phyloP scores from a whole-genome alignment of 2,329 filamentous ascomycete genomes.

The Hypomyces rosellus region DNA sequence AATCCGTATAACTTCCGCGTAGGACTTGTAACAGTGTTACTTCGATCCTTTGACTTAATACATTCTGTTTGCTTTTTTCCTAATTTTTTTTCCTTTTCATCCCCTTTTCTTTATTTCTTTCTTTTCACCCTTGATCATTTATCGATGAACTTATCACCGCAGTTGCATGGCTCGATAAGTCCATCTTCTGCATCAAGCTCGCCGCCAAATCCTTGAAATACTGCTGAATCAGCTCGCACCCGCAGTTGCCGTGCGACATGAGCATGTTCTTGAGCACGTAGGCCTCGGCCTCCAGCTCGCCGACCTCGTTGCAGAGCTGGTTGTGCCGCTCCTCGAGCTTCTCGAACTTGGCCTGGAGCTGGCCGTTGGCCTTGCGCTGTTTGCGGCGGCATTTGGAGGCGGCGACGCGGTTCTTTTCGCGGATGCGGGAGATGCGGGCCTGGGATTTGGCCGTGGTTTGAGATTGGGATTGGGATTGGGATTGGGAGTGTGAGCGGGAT shows the following conservation, averaged over 20 bases:
- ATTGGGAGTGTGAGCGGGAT: not conserved
- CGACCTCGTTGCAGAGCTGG: not conserved
- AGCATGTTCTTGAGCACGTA: constrained; percentile 6
- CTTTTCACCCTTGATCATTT: no score
- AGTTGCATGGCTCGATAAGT: not conserved
- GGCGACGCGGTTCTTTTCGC: constrained; percentile 6
- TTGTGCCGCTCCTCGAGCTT: not conserved
- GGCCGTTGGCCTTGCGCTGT: constrained; percentile 2
- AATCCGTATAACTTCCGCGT: no score
- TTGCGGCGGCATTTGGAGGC: constrained; percentile 1
- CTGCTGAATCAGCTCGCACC: constrained; percentile 4
- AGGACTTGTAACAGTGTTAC: no score
- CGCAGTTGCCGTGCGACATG: constrained; percentile 3
- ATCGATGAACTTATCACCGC: no score
- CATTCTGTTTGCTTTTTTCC: no score
- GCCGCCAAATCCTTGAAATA: constrained; percentile 2
- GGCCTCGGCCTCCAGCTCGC: not conserved
- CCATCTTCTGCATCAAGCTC: not conserved
- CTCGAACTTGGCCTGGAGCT: not conserved
- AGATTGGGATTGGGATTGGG: not conserved
- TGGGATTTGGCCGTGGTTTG: not conserved
- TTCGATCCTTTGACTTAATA: no score
- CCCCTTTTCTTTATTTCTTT: no score
- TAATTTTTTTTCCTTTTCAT: no score
- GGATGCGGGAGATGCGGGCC: not conserved